Evolutionary conservation across 1,139 yeast genomes (phyloP), one percentile per base, ranked within the genome.

Genomic region (Casaregolazyma suthepensis): DNA sequence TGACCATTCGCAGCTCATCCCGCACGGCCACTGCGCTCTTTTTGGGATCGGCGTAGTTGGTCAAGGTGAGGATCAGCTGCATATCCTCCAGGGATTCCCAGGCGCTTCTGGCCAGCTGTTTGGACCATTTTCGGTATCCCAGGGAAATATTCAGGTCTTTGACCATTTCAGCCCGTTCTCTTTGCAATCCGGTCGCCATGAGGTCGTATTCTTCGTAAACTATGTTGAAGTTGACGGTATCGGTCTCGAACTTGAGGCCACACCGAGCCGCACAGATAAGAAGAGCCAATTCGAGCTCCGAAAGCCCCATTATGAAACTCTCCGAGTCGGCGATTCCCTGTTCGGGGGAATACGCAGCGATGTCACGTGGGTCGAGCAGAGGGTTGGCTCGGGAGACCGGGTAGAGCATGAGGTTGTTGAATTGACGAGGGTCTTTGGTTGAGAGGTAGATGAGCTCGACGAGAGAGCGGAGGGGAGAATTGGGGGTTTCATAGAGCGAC

Each of bases 201-300:
- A 71, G 72, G n/a, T 68, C 66, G 66, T 89, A 93, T 67, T 93
- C 98, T 43, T 82, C 82, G 66, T 84, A 86, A 0, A 85, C 87
- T 57, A 89, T 73, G 60, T 85, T 87, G 69, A 90, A 85, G 66
- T 89, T 91, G 45, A 71, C 63, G 4, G 64, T 60, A 5, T 75
- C 81, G 15, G 81, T 70, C 38, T 80, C 83, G 40, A 77, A 78
- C 61, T 83, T 85, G 54, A 80, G 75, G 19, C 81, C 74, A 56
- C 85, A 83, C 44, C 97, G 74, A 0, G 94, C 86, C 0, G 91
- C 85, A 44, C 90, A 81, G 5, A 90, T 80, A 7, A 87, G 71
- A 40, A 91, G 65, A 7, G 85, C 77, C 49, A 85, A 65, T 63
- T 91, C 96, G 23, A 87, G 67, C 51, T 83, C 84, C 1, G 95